Base-by-base conservation (phyloP, 352 stramenopile species). In the Albugo laibachii region DNA sequence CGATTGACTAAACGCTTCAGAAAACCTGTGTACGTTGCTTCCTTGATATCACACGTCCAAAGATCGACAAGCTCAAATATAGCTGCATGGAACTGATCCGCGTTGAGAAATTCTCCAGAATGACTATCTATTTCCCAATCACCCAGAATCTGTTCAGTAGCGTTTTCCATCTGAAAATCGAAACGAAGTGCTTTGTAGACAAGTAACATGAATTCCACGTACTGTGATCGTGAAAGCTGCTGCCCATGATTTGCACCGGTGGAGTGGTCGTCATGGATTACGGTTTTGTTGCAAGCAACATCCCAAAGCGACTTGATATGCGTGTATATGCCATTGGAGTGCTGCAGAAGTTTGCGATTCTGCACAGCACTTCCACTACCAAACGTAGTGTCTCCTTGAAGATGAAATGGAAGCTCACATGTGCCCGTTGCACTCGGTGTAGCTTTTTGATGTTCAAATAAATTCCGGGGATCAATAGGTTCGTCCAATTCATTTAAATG, bases 101-200 rank as follows among this genome's bases (percentile, higher is more conserved):
- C 73, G 13, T 31, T 65, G 20, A 87, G 59, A 5, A 50, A 50
- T n/a, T 63, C 48, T 4, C 66, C 60, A 36, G 78, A 65, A 35
- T 72, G 71, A 39, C 69, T 83, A 59, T 87, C 71, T 12, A 84
- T 67, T 40, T 73, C 67, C 75, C 75, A 87, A 63, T 87, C 75
- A 47, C 68, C 81, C 19, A 69, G 61, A 38, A 87, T 82, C 51
- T 87, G 69, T 10, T 56, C 56, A 38, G 71, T 45, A 0, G 75
- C 75, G 12, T 65, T 49, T 12, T 69, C 58, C 11, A 80, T 49
- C 16, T 75, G 65, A 52, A 87, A 87, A 48, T 84, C 71, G 2
- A 75, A 60, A 2, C 75, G 62, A 20, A 87, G 50, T 11, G 78
- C 75, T 45, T 87, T 87, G 59, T 81, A 87, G 37, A 87, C 59